Conservation (phyloP, 1,139 yeast genomes). For the Pneumocystis wakefieldiae region DNA sequence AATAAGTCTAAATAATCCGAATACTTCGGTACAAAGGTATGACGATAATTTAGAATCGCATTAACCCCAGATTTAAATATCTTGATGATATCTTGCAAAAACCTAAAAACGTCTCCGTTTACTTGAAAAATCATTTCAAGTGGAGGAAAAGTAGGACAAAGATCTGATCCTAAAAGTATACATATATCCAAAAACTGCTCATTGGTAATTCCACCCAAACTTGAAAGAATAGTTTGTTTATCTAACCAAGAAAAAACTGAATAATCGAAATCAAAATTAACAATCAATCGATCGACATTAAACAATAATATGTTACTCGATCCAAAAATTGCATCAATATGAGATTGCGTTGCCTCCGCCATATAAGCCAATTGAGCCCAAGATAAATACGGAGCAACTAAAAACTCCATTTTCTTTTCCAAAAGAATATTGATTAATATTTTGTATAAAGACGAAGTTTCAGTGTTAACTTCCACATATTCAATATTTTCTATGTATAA, state of each 20-base stretch:
- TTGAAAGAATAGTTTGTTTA: constrained; percentile 21
- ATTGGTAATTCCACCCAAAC: constrained; percentile 39
- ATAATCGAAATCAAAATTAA: constrained; percentile 57
- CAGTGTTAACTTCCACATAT: constrained; percentile 15
- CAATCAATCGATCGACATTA: constrained; percentile 47
- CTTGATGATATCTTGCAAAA: constrained; percentile 32
- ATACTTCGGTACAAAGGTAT: constrained; percentile 36
- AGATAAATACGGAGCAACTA: constrained; percentile 73
- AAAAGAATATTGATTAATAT: constrained; percentile 24
- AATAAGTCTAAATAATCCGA: neutral
- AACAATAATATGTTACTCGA: constrained; percentile 59
- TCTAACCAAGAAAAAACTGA: constrained; percentile 23
- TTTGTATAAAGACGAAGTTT: constrained; percentile 10
- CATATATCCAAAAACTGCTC: constrained; percentile 50
- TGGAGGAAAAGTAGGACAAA: constrained; percentile 56
- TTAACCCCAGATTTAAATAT: constrained; percentile 33
- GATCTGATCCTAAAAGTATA: constrained; percentile 41
- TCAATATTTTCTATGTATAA: constrained; percentile 6
- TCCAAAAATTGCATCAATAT: constrained; percentile 67
- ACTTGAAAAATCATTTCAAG: constrained; percentile 27
- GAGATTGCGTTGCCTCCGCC: constrained; percentile 30
- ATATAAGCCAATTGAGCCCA: constrained; percentile 70
- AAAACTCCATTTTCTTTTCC: constrained; percentile 43
- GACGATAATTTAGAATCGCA: constrained; percentile 22
- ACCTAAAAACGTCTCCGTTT: constrained; percentile 23